Percentiles rank a stretch among this genome's conserved stretches.
Conservation (phyloP, 2,329 filamentous ascomycete genomes). For the Alternaria tenuissima region DNA sequence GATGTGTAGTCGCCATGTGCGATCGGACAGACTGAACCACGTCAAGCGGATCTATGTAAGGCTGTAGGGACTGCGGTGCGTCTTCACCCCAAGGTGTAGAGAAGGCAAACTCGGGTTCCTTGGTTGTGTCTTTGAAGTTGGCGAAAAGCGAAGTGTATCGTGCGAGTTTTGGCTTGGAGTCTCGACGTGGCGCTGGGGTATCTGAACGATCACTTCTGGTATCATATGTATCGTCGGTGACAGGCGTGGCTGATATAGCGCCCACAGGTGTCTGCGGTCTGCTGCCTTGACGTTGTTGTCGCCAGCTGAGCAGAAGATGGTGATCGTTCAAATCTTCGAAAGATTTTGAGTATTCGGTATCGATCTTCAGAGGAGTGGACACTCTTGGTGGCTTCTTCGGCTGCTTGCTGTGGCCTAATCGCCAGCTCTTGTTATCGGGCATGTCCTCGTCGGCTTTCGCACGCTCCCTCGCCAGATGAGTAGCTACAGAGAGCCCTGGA, state of each 20-base stretch:
- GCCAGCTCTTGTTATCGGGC: conserved; percentile 37
- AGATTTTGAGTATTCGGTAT: conserved; percentile 8
- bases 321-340: conserved; percentile 26
- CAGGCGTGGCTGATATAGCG: conserved; percentile 19
- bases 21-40: conserved; percentile 37
- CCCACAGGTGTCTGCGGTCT: conserved; percentile 33
- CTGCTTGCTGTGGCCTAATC: conserved; percentile 29
- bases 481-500: conserved; percentile 9
- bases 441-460: conserved; percentile 15
- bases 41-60: conserved; percentile 35
- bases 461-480: conserved; percentile 9
- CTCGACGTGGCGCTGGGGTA: conserved; percentile 38
- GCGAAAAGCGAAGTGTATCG: conserved; percentile 51
- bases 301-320: conserved; percentile 32
- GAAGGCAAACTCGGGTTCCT: conserved; percentile 36
- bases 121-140: conserved; percentile 30
- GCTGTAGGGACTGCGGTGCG: conserved; percentile 17
- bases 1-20: conserved; percentile 33
- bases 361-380: conserved; percentile 13
- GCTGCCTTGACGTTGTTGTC: conserved; percentile 32
- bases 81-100: conserved; percentile 40
- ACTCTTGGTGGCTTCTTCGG: conserved; percentile 30
- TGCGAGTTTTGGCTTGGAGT: conserved; percentile 51
- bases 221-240: conserved; percentile 38
- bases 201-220: conserved; percentile 41